Percentiles rank a stretch among this genome's conserved stretches.
Conservation (phyloP, 73 alveolate genomes). For the Tetrahymena borealis region DNA sequence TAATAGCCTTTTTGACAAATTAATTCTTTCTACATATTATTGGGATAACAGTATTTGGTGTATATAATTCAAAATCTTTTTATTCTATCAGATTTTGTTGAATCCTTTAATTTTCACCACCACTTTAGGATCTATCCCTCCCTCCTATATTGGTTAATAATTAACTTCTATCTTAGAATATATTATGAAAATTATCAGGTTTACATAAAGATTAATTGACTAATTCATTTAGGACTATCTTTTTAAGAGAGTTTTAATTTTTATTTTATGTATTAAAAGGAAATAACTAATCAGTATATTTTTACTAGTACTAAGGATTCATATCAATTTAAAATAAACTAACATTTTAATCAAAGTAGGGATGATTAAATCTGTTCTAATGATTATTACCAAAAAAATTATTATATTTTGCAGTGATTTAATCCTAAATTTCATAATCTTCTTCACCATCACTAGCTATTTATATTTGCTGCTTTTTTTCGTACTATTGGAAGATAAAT, state of each 20-base stretch:
- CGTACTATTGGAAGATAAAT: neutral
- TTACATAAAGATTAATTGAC: too few relatives aligned
- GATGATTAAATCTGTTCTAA: neutral
- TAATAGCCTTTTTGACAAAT: neutral
- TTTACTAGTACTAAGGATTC: too few relatives aligned
- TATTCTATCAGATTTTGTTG: neutral
- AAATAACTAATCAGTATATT: too few relatives aligned
- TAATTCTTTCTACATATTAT: neutral
- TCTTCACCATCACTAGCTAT: neutral
- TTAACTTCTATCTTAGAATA: too few relatives aligned
- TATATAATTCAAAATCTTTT: neutral
- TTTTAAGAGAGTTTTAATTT: too few relatives aligned
- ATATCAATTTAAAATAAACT: too few relatives aligned
- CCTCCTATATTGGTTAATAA: too few relatives aligned
- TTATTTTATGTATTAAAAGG: too few relatives aligned
- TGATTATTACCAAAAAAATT: neutral
- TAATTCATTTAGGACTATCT: too few relatives aligned
- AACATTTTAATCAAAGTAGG: too few relatives aligned
- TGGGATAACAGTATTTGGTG: neutral
- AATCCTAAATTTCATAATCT: neutral
- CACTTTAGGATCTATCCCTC: too few relatives aligned
- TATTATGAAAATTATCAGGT: too few relatives aligned
- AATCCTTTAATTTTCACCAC: neutral
- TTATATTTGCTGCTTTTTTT: neutral
- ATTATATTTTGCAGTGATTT: neutral